Percentiles rank a stretch among this genome's conserved stretches.
Conservation (phyloP, 176 grass and related monocot species). For the Luzula sylvatica region DNA sequence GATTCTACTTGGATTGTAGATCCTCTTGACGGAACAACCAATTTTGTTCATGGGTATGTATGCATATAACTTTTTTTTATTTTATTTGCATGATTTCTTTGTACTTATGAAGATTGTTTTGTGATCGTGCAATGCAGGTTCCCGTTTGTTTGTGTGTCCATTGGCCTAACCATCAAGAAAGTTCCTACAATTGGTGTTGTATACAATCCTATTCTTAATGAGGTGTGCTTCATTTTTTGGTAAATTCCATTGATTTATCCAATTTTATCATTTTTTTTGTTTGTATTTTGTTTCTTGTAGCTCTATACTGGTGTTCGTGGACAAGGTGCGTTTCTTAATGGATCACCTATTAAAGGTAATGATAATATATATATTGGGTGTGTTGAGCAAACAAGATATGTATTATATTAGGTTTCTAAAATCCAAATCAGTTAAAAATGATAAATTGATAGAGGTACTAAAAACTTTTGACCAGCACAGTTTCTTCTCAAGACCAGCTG, state of each 20-base stretch:
- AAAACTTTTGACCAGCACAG: constrained; percentile 33
- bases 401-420: no score
- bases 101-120: background rate
- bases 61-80: background rate
- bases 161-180: constrained; percentile 81
- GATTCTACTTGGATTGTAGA: constrained; percentile 94
- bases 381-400: background rate
- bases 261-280: background rate
- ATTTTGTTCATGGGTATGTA: constrained; percentile 92
- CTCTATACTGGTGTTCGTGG: constrained; percentile 73
- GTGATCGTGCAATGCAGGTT: constrained; percentile 34
- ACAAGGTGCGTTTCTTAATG: constrained; percentile 89
- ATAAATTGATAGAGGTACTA: background rate
- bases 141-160: constrained; percentile 88
- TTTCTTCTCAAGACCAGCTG: constrained; percentile 80
- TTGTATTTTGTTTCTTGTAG: constrained; percentile 30
- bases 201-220: constrained; percentile 86
- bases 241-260: background rate
- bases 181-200: constrained; percentile 75
- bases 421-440: background rate
- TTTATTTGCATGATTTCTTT: background rate
- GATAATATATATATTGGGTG: background rate
- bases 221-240: constrained; percentile 36
- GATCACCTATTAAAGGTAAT: constrained; percentile 75
- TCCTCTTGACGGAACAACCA: constrained; percentile 92